Evolutionary conservation across 345 rosid species (phyloP).

Genomic region (Xanthoceras sorbifolium): DNA sequence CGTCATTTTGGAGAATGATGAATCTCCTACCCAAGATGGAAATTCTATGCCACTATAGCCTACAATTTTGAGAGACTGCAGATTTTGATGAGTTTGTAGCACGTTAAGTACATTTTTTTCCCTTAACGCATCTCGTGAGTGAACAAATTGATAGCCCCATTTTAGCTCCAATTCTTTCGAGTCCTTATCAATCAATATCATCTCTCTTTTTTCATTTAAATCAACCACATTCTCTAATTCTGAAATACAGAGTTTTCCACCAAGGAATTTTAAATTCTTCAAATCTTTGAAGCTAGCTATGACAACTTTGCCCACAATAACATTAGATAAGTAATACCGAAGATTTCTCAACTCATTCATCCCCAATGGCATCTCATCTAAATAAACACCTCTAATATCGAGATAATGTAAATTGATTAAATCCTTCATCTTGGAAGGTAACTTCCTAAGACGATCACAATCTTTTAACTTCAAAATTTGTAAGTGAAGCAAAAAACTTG

Average conservation of each 20-base stretch:
- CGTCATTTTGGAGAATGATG: neutral
- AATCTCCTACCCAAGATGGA: constrained; percentile 1
- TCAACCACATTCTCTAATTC: neutral
- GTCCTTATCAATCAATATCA: neutral
- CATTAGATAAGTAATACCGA: constrained; percentile 7
- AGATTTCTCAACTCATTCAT: too few species aligned
- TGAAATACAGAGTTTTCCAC: neutral
- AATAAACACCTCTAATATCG: too few species aligned
- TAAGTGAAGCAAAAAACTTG: neutral
- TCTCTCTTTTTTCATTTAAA: neutral
- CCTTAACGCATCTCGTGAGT: neutral
- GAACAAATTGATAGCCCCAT: neutral
- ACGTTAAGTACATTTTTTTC: neutral
- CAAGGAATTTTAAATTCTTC: neutral
- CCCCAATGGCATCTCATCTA: too few species aligned
- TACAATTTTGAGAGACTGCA: neutral
- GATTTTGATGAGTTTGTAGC: neutral
- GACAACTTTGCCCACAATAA: constrained; percentile 5
- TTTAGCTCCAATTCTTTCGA: neutral
- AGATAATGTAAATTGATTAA: too few species aligned
- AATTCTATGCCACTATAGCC: neutral
- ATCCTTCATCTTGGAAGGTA: too few species aligned
- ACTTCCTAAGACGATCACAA: neutral
- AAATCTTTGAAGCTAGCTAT: neutral
- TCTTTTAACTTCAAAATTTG: neutral